Percentiles rank a stretch among this genome's conserved stretches.
phyloP scores from a whole-genome alignment of 257 asterid genomes.

The Solanum ossicruentum region DNA sequence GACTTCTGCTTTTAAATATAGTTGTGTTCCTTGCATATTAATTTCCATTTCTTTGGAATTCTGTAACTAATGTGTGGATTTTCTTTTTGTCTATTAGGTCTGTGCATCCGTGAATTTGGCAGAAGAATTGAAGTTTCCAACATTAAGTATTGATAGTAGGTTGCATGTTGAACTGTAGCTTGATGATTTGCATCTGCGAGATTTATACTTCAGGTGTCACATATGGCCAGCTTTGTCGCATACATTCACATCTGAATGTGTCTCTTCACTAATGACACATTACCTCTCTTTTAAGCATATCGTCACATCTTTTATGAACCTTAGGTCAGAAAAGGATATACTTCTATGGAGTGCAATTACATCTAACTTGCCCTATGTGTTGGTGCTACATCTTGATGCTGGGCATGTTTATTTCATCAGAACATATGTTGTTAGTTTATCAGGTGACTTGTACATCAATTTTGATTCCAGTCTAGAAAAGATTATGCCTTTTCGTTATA shows the following conservation, averaged over 20 bases:
- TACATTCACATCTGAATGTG: background rate
- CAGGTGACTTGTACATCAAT: background rate
- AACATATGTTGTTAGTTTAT: background rate
- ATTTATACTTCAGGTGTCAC: background rate
- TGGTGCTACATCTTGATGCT: background rate
- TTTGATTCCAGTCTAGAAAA: background rate
- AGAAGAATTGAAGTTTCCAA: constrained; percentile 7
- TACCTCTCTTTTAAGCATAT: background rate
- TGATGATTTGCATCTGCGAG: background rate
- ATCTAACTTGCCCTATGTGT: background rate
- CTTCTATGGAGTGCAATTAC: background rate
- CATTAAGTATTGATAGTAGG: constrained; percentile 15
- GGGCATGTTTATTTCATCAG: background rate
- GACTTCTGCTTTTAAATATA: background rate
- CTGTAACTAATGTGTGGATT: background rate
- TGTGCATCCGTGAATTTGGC: constrained; percentile 19
- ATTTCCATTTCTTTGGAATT: background rate
- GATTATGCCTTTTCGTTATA: background rate
- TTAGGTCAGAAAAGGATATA: background rate
- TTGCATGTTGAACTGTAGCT: constrained; percentile 9
- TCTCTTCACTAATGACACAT: background rate
- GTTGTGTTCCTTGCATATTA: background rate
- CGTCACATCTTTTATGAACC: background rate
- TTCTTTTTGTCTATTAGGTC: background rate
- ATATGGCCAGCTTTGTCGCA: background rate